phyloP scores from a whole-genome alignment of 2,329 filamentous ascomycete species.

The Fusarium sp. region DNA sequence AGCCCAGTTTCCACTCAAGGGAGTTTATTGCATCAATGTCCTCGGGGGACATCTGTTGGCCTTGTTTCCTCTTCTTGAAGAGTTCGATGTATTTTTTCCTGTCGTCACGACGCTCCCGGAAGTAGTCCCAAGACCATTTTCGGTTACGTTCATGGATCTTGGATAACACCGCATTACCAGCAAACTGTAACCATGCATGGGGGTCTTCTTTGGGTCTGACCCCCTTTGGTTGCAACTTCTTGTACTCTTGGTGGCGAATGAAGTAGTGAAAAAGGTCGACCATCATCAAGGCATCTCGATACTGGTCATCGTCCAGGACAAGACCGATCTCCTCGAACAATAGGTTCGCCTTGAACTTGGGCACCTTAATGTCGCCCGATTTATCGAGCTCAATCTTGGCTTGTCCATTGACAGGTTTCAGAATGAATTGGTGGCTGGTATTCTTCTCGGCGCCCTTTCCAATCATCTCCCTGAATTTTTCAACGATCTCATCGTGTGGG shows the following conservation, averaged over 20 bases:
- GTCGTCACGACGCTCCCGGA: conserved; percentile 90
- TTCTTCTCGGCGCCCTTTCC: conserved; percentile 69
- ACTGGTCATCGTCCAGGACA: conserved; percentile 97
- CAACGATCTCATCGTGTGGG: conserved; percentile 77
- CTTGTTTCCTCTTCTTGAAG: conserved; percentile 92
- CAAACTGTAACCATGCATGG: conserved; percentile 90
- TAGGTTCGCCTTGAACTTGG: conserved; percentile 88
- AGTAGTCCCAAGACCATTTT: conserved; percentile 95
- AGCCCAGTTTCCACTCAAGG: conserved; percentile 86
- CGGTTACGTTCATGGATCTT: conserved; percentile 96
- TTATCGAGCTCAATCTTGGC: conserved; percentile 97
- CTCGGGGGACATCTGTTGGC: conserved; percentile 71
- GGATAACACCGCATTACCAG: conserved; percentile 83
- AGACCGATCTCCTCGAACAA: conserved; percentile 98
- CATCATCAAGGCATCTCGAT: conserved; percentile 96
- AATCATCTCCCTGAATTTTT: conserved; percentile 80
- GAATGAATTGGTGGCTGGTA: conserved; percentile 83
- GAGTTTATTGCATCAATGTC: conserved; percentile 76
- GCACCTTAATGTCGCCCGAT: conserved; percentile 76
- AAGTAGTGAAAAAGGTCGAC: conserved; percentile 99
- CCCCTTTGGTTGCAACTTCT: conserved; percentile 85
- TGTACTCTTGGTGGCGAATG: conserved; percentile 96
- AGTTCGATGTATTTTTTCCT: conserved; percentile 87
- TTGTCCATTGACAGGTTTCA: conserved; percentile 94
- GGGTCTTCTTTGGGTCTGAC: conserved; percentile 86